phyloP scores from a whole-genome alignment of 495 filamentous ascomycete genomes.

The Aspergillus bridgeri region DNA sequence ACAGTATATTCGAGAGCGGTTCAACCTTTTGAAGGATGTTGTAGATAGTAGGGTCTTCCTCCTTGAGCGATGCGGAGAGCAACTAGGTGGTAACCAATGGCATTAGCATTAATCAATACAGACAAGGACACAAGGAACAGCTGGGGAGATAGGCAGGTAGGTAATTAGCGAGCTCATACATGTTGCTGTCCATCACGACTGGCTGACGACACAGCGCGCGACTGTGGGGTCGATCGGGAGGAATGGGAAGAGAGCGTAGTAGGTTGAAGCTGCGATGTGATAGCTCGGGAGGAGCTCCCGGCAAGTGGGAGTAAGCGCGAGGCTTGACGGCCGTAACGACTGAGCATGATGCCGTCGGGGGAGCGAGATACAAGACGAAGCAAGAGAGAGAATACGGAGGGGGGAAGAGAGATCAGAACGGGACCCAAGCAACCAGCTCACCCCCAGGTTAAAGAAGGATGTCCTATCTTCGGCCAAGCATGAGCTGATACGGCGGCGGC shows the following conservation, averaged over 20 bases:
- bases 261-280: slow-evolving; percentile 15
- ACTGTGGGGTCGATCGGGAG: slow-evolving; percentile 24
- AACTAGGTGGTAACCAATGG: slow-evolving; percentile 49
- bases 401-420: neutral
- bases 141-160: neutral
- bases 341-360: slow-evolving; percentile 32
- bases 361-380: slow-evolving; percentile 3
- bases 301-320: slow-evolving; percentile 37
- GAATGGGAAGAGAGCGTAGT: slow-evolving; percentile 17
- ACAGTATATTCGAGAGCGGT: slow-evolving; percentile 4
- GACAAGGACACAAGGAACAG: neutral
- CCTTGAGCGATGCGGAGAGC: slow-evolving; percentile 70
- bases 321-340: slow-evolving; percentile 42
- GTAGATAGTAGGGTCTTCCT: slow-evolving; percentile 82
- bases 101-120: slow-evolving; percentile 4
- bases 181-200: slow-evolving; percentile 43
- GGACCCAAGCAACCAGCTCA: slow-evolving; percentile 4
- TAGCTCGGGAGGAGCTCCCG: slow-evolving; percentile 23
- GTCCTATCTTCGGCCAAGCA: slow-evolving; percentile 23
- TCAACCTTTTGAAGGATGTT: slow-evolving; percentile 85
- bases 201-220: slow-evolving; percentile 37
- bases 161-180: slow-evolving; percentile 22
- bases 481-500: slow-evolving; percentile 12
- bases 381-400: neutral
- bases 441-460: slow-evolving; percentile 20